phyloP scores from a whole-genome alignment of 2,329 filamentous ascomycete species.

The Neofusicoccum ribis region DNA sequence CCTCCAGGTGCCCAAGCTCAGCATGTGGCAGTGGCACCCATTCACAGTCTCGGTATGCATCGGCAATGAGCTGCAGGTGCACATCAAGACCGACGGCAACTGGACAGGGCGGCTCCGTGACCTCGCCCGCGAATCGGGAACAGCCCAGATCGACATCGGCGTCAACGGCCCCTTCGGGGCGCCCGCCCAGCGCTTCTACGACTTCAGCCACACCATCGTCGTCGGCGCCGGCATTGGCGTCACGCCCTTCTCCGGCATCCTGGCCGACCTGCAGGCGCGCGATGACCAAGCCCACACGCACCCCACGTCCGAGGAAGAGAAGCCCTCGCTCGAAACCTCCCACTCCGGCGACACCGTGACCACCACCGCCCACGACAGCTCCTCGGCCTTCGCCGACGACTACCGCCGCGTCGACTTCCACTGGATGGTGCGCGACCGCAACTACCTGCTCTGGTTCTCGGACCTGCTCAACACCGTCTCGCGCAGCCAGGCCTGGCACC shows the following conservation, averaged over 20 bases:
- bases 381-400: conserved; percentile 32
- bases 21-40: conserved; percentile 60
- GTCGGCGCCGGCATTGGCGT: conserved; percentile 45
- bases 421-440: conserved; percentile 60
- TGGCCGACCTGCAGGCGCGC: conserved; percentile 52
- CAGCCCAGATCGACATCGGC: conserved; percentile 49
- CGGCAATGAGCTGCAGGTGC: conserved; percentile 54
- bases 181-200: conserved; percentile 59
- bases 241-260: conserved; percentile 59
- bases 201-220: conserved; percentile 54
- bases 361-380: not conserved
- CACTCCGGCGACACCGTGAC: conserved; percentile 17
- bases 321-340: conserved; percentile 25
- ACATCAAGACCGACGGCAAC: conserved; percentile 61
- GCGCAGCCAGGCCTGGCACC: conserved; percentile 32
- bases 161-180: conserved; percentile 61
- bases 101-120: conserved; percentile 54
- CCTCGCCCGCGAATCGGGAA: conserved; percentile 40
- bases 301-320: conserved; percentile 41
- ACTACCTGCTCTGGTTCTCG: conserved; percentile 59
- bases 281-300: conserved; percentile 24
- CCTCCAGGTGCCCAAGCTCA: conserved; percentile 55
- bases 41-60: conserved; percentile 60
- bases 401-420: conserved; percentile 60
- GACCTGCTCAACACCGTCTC: conserved; percentile 53